Evolutionary conservation across 305 asterid genomes (phyloP).

Genomic region (Rubia tinctorum): DNA sequence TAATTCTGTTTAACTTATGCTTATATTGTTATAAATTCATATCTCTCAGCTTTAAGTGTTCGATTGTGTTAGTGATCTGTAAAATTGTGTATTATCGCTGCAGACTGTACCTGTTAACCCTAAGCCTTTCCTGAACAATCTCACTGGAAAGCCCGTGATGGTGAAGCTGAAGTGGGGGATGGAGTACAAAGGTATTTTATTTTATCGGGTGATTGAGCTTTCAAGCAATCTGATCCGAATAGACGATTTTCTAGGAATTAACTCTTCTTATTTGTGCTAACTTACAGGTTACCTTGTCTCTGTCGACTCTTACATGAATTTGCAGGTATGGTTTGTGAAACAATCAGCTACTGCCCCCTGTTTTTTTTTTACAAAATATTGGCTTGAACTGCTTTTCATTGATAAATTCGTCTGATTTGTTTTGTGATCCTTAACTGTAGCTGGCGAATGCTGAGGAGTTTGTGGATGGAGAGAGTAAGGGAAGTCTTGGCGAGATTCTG

Average conservation of each 20-base stretch:
- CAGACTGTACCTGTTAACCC: constrained; percentile 94
- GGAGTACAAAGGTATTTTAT: constrained; percentile 64
- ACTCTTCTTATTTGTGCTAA: constrained; percentile 5
- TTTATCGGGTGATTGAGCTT: too few relatives aligned
- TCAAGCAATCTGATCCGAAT: background rate
- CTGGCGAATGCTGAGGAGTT: constrained; percentile 82
- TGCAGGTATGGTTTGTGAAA: constrained; percentile 48
- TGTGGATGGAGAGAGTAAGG: constrained; percentile 71
- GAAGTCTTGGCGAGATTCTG: constrained; percentile 86
- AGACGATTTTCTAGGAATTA: background rate
- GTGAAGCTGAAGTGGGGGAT: constrained; percentile 92
- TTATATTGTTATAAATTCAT: background rate
- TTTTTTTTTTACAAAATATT: background rate
- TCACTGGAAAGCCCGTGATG: constrained; percentile 80
- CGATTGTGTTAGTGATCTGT: background rate
- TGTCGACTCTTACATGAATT: constrained; percentile 91
- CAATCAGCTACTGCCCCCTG: background rate
- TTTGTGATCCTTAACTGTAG: constrained; percentile 33
- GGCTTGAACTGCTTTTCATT: background rate
- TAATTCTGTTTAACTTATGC: background rate
- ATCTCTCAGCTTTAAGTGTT: background rate
- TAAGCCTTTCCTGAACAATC: constrained; percentile 83
- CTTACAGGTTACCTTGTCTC: constrained; percentile 77
- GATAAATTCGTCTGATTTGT: background rate
- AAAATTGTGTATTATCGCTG: constrained; percentile 10